Conservation (phyloP, 345 rosid species). For the Brassica napus region Da-Ae NC_063452.1:2649001-2649500, state of each 20-base stretch:
- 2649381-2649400: no score
- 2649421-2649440: background rate
- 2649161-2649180: conserved; percentile 14
- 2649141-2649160: conserved; percentile 3
- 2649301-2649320: conserved; percentile 4
- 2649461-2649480: no score
- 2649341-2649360: background rate
- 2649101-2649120: background rate
- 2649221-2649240: conserved; percentile 9
- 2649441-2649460: no score
- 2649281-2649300: conserved; percentile 2
- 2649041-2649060: no score
- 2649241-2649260: conserved; percentile 19
- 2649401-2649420: no score
- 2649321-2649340: background rate
- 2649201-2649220: conserved; percentile 20
- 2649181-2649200: conserved; percentile 22
- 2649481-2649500: no score
- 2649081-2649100: background rate
- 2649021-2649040: background rate
- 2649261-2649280: conserved; percentile 9
- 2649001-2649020: background rate
- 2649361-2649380: no score
- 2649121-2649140: background rate
- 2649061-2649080: background rate